A percentile compares a stretch with the other conserved stretches of the same genome.
These are phyloP conservation scores for Deinandra increscens DNA, from an alignment of 129 eudicot species.

Conservation along the genomic window DNA sequence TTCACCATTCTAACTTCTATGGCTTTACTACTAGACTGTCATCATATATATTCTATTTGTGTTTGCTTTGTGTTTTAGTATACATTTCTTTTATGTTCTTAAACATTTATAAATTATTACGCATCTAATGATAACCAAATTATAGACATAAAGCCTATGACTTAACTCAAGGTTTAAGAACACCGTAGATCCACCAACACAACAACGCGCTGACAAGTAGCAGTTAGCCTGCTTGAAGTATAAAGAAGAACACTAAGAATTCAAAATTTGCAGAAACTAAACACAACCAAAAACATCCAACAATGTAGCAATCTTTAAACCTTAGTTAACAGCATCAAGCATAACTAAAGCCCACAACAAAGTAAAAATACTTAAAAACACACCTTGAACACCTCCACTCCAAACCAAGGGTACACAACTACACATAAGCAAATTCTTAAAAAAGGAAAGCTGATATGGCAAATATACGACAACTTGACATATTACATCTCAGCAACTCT, in stretches of 20 bases:
- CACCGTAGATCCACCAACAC: neutral
- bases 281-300: neutral
- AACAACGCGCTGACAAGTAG: too few species aligned
- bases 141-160: too few species aligned
- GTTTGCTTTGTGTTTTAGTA: too few species aligned
- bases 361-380: neutral
- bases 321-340: neutral
- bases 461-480: neutral
- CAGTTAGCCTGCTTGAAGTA: too few species aligned
- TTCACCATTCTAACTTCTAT: too few species aligned
- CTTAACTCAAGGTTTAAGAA: too few species aligned
- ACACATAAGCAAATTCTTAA: neutral
- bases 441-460: neutral
- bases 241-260: neutral
- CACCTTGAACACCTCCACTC: neutral
- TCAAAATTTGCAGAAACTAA: neutral
- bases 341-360: neutral
- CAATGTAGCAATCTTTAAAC: neutral
- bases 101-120: too few species aligned
- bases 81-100: too few species aligned
- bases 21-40: too few species aligned
- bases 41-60: too few species aligned
- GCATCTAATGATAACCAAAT: too few species aligned
- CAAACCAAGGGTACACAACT: neutral
- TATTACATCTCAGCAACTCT: neutral